Evolutionary conservation across 2,329 filamentous ascomycete genomes (phyloP).

Genomic region (Pseudogymnoascus sp.): DNA sequence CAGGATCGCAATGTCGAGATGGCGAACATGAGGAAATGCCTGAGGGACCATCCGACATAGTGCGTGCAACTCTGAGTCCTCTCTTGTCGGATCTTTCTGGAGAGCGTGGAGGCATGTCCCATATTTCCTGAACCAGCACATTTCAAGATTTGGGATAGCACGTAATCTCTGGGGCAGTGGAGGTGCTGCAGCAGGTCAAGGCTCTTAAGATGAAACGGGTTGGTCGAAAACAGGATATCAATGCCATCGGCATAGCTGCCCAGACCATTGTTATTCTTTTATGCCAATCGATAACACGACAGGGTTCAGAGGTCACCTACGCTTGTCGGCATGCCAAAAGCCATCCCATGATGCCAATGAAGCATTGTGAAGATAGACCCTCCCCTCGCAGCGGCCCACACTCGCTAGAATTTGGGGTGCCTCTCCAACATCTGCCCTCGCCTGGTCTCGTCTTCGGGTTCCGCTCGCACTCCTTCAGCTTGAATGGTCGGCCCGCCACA

Average conservation of each 20-base stretch:
- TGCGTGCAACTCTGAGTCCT: not conserved
- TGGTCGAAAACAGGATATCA: not conserved
- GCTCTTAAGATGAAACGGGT: not conserved
- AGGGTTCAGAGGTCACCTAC: not conserved
- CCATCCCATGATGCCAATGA: not conserved
- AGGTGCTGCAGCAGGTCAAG: not conserved
- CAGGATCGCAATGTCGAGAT: not conserved
- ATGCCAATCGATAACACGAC: not conserved
- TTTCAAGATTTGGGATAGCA: not conserved
- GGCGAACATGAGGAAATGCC: not conserved
- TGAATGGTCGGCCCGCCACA: not conserved
- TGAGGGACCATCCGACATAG: not conserved
- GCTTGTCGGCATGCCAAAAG: not conserved
- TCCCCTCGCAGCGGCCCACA: not conserved
- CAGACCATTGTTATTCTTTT: not conserved
- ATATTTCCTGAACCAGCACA: not conserved
- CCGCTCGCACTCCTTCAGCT: not conserved
- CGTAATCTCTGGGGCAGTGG: not conserved
- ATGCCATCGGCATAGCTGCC: not conserved
- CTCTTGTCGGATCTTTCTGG: not conserved
- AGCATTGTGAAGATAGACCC: not conserved
- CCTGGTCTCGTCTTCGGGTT: not conserved
- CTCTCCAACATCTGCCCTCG: not conserved
- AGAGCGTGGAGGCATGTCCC: not conserved
- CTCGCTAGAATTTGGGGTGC: not conserved